Conservation (phyloP, 306 rosid genomes). For the Cyclanthera cordifolia region DNA sequence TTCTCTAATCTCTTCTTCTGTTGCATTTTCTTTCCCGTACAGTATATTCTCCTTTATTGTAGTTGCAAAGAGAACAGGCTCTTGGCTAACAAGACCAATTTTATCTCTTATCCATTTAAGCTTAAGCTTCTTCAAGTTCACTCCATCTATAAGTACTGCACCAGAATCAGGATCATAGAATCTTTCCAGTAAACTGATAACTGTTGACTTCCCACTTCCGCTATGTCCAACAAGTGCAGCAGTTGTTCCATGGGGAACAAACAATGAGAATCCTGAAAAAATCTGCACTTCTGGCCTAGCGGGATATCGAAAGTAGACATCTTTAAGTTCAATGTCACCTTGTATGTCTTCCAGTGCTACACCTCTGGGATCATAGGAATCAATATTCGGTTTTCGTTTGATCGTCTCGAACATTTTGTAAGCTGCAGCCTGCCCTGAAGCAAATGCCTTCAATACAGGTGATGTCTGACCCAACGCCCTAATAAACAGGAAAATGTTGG, state of each 20-base stretch:
- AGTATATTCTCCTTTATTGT: slow-evolving; percentile 58
- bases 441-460: slow-evolving; percentile 65
- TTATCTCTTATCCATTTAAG: slow-evolving; percentile 65
- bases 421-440: slow-evolving; percentile 82
- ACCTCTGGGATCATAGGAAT: slow-evolving; percentile 56
- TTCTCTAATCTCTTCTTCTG: slow-evolving; percentile 43
- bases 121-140: slow-evolving; percentile 40
- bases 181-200: slow-evolving; percentile 61
- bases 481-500: background rate
- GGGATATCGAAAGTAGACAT: slow-evolving; percentile 68
- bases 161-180: slow-evolving; percentile 86
- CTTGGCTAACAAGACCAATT: slow-evolving; percentile 85
- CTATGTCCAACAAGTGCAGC: slow-evolving; percentile 87
- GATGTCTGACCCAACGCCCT: slow-evolving; percentile 65
- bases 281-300: slow-evolving; percentile 66
- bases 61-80: slow-evolving; percentile 55
- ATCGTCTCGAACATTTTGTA: slow-evolving; percentile 82
- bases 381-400: slow-evolving; percentile 47
- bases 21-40: slow-evolving; percentile 75
- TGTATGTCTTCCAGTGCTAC: slow-evolving; percentile 38
- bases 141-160: slow-evolving; percentile 65
- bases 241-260: slow-evolving; percentile 54
- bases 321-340: slow-evolving; percentile 69
- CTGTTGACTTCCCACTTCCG: slow-evolving; percentile 91
- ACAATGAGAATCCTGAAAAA: slow-evolving; percentile 64